Evolutionary conservation across 2,329 filamentous ascomycete genomes (phyloP).

Genomic region (Raffaelea albimanens): DNA sequence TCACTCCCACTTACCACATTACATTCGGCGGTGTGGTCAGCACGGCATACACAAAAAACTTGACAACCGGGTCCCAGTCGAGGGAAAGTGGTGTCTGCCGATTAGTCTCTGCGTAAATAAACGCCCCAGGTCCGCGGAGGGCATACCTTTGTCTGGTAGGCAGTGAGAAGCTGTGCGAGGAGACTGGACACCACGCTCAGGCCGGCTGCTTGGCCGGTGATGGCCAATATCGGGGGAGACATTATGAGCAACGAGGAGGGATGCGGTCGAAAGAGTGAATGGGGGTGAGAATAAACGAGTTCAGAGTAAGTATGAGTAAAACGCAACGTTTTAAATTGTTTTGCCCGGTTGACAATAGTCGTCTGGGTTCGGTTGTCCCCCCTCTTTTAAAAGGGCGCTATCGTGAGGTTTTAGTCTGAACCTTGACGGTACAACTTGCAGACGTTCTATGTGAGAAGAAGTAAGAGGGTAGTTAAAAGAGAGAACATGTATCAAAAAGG

Average conservation of each 20-base stretch:
- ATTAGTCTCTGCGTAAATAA: too few relatives aligned
- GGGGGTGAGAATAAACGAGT: not conserved
- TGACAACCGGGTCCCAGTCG: constrained; percentile 59
- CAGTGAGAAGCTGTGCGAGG: constrained; percentile 60
- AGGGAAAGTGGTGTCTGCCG: constrained; percentile 50
- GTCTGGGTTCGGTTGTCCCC: too few relatives aligned
- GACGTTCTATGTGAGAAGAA: too few relatives aligned
- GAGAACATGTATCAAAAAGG: too few relatives aligned
- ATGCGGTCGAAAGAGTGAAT: not conserved
- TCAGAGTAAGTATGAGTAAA: too few relatives aligned
- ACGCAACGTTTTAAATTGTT: too few relatives aligned
- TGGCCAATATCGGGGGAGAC: constrained; percentile 41
- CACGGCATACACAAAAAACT: constrained; percentile 67
- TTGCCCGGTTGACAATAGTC: too few relatives aligned
- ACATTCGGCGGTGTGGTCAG: constrained; percentile 76
- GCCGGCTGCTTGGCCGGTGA: constrained; percentile 55
- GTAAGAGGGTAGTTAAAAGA: too few relatives aligned
- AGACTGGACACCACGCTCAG: constrained; percentile 62
- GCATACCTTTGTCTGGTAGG: constrained; percentile 50
- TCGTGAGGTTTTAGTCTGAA: too few relatives aligned
- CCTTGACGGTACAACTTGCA: too few relatives aligned
- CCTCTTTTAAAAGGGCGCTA: too few relatives aligned
- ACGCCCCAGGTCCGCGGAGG: constrained; percentile 1
- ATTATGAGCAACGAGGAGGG: not conserved
- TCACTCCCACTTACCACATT: constrained; percentile 48